Evolutionary conservation across 495 filamentous ascomycete species (phyloP).

Genomic region (Hyaloscypha finlandica): DNA sequence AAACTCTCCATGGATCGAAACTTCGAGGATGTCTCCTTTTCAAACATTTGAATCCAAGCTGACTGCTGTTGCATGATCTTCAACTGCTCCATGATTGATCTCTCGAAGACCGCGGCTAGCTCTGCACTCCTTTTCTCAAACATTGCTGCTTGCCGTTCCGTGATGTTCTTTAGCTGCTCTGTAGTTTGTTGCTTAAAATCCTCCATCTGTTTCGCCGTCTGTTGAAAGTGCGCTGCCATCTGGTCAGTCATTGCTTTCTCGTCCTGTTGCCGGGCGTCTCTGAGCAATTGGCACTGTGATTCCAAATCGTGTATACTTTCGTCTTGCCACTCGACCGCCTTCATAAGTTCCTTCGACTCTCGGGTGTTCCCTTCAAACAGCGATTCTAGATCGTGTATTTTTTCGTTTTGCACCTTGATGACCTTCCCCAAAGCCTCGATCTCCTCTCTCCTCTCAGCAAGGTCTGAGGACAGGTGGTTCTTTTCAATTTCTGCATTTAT

Average conservation of each 20-base stretch:
- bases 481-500: too few relatives aligned
- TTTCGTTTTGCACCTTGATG: neutral
- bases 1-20: neutral
- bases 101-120: too few relatives aligned
- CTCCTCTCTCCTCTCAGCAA: neutral
- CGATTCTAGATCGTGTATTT: neutral
- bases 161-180: neutral
- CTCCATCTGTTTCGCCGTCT: neutral
- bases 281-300: neutral
- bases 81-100: too few relatives aligned
- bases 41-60: neutral
- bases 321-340: neutral
- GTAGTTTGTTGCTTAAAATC: neutral
- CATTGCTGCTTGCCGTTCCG: too few relatives aligned
- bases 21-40: neutral
- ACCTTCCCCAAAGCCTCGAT: neutral
- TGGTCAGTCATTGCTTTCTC: constrained; percentile 1
- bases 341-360: neutral
- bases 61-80: neutral
- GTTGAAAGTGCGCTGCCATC: constrained; percentile 1
- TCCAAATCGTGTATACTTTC: neutral
- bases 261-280: neutral
- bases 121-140: too few relatives aligned
- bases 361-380: neutral
- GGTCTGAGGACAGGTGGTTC: neutral